Percentiles rank a stretch among this genome's conserved stretches.
These are phyloP conservation scores for Anthostomella pinea DNA, from an alignment of 2,329 filamentous ascomycete species.

Conservation along the genomic window DNA sequence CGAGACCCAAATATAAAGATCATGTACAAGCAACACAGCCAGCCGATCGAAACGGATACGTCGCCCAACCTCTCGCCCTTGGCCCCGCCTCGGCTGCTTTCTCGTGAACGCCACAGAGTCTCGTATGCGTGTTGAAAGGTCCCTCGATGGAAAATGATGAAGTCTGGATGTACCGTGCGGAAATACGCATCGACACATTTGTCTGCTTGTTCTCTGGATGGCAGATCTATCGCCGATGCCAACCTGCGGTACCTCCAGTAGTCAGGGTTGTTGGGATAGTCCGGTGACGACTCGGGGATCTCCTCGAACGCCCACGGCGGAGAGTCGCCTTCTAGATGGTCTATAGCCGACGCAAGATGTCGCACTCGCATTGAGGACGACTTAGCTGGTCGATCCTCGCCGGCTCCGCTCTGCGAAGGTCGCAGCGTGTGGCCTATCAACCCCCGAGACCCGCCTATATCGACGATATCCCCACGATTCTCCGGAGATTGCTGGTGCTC, in stretches of 20 bases:
- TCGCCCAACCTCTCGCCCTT: slow-evolving; percentile 19
- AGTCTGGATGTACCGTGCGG: slow-evolving; percentile 35
- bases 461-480: too few relatives aligned
- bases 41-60: slow-evolving; percentile 37
- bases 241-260: slow-evolving; percentile 20
- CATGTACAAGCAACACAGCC: slow-evolving; percentile 40
- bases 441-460: too few relatives aligned
- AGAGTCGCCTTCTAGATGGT: slow-evolving; percentile 18
- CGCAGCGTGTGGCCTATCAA: slow-evolving; percentile 5
- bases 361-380: background rate
- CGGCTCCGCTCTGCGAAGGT: slow-evolving; percentile 14
- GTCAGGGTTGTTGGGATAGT: slow-evolving; percentile 14
- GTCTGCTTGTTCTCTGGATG: slow-evolving; percentile 35
- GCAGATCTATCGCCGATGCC: slow-evolving; percentile 26
- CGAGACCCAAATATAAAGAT: slow-evolving; percentile 41
- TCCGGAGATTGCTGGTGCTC: too few relatives aligned
- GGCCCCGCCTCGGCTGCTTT: slow-evolving; percentile 5
- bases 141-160: slow-evolving; percentile 38
- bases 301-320: slow-evolving; percentile 15
- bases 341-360: background rate
- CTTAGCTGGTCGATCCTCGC: slow-evolving; percentile 8
- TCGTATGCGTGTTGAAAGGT: slow-evolving; percentile 39
- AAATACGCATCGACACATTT: slow-evolving; percentile 39
- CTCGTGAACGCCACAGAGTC: slow-evolving; percentile 31
- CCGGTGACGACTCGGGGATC: slow-evolving; percentile 4